These are phyloP conservation scores for Catenaria anguillulae DNA, from an alignment of 371 early-diverging fungal species.

Conservation along the genomic window DNA sequence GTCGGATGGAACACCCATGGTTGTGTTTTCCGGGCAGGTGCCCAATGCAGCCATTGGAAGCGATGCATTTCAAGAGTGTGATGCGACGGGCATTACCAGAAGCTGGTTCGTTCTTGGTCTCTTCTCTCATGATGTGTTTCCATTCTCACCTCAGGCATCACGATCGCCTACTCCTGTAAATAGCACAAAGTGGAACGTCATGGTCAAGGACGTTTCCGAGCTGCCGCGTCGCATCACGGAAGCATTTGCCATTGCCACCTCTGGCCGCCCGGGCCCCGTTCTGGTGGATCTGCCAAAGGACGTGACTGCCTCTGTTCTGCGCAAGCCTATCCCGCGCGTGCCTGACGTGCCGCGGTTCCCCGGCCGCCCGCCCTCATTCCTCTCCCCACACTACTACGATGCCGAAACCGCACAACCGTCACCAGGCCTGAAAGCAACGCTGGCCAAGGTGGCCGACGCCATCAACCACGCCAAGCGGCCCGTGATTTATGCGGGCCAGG, in stretches of 20 bases:
- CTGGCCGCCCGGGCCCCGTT: slow-evolving; percentile 94
- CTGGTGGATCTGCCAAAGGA: slow-evolving; percentile 95
- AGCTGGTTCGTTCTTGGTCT: too few species aligned
- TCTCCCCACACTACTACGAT: slow-evolving; percentile 8
- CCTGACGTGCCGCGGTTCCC: slow-evolving; percentile 21
- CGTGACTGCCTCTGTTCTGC: slow-evolving; percentile 79
- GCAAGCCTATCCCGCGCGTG: slow-evolving; percentile 60
- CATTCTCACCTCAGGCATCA: background rate
- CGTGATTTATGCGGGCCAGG: slow-evolving; percentile 88
- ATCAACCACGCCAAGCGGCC: slow-evolving; percentile 82
- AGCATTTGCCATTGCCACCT: slow-evolving; percentile 88
- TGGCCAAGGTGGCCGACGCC: slow-evolving; percentile 55
- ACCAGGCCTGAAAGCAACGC: slow-evolving; percentile 9
- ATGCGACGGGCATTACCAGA: slow-evolving; percentile 85
- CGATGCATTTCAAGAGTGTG: slow-evolving; percentile 97
- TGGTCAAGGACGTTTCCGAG: slow-evolving; percentile 90
- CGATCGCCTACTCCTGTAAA: too few species aligned
- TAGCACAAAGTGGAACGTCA: slow-evolving; percentile 75
- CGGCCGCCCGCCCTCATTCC: slow-evolving; percentile 1
- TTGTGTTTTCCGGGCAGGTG: slow-evolving; percentile 90
- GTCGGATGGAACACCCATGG: slow-evolving; percentile 84
- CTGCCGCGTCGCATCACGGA: slow-evolving; percentile 92
- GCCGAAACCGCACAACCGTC: slow-evolving; percentile 8
- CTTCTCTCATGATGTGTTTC: slow-evolving; percentile 59
- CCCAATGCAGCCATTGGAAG: slow-evolving; percentile 81